Evolutionary conservation across 1,284 basidiomycete species (phyloP), one percentile per base, ranked within the genome.

Genomic region (Leucoagaricus sp.): DNA sequence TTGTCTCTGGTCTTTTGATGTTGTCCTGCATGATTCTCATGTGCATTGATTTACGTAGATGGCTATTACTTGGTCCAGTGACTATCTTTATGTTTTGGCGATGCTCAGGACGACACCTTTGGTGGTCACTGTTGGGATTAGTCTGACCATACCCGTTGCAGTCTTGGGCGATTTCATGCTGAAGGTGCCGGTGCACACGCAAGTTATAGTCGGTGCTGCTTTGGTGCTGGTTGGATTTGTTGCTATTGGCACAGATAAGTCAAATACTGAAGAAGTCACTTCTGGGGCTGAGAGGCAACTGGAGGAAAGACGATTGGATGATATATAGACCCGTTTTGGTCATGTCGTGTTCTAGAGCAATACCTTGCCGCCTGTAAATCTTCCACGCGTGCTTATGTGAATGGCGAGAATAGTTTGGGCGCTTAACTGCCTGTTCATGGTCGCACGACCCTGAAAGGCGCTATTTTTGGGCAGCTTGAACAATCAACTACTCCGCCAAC

Each of bases 101-200:
- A 98, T 98, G 95, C 84, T 99, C 60, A 98, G 97, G 78, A 98
- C 96, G 2, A 96, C 95, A 2, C 96, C 93, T 1, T 76, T 94
- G 40, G 91, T 96, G 21, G 95, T 94, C 12, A 99, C 96, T 0
- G 80, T 99, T 58, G 96, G 97, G 15, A 80, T 99, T 17, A 94
- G 91, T 56, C 80, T 99, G n/a, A 98, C 97, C 0, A 97, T 98
- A 67, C 94, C 94, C 8, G 76, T 95, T 53, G 93, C 94, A 1
- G 86, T 96, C 38, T 55, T 89, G 17, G 93, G 93, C 9, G 94
- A 96, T 70, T 80, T 87, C 59, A 65, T 89, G 47, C 76, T 91
- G 10, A 79, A 84, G 23, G 82, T 79, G 57, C 76, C 82, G 34
- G 74, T 81, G n/a, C 70, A 76, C 47, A 65, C 68, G 2, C 79